Evolutionary conservation across 208 protist genomes (phyloP).

Genomic region (Porcisia hertigi): DNA sequence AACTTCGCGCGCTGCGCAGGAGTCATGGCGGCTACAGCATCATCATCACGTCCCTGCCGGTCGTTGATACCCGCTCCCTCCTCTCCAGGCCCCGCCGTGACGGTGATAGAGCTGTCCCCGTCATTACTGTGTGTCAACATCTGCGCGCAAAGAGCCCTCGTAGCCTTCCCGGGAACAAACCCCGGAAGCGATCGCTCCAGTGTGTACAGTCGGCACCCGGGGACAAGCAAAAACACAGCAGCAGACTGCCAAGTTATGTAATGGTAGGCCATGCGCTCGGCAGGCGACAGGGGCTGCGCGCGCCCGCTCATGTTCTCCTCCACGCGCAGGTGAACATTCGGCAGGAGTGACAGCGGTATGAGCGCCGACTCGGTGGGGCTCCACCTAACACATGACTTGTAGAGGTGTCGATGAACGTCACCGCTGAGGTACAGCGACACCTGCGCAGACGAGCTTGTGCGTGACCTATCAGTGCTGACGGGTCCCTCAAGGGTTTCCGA

Average conservation of each 20-base stretch:
- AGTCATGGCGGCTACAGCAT: no score
- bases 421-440: neutral
- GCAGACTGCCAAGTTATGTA: neutral
- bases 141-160: no score
- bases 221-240: neutral
- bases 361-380: slow-evolving; percentile 3
- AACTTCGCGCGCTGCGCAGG: no score
- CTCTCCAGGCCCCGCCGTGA: no score
- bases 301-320: neutral
- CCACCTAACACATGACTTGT: neutral
- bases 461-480: neutral
- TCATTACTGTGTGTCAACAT: no score
- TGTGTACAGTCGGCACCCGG: neutral
- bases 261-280: slow-evolving; percentile 1
- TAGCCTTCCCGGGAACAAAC: no score
- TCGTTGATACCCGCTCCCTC: no score
- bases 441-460: neutral
- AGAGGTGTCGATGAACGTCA: slow-evolving; percentile 9
- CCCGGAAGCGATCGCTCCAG: neutral
- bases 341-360: slow-evolving; percentile 1
- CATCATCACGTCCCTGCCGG: no score
- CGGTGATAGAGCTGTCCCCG: no score
- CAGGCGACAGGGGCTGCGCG: slow-evolving; percentile 1
- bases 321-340: neutral
- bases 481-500: neutral